Evolutionary conservation across 495 filamentous ascomycete species (phyloP), one percentile per base, ranked within the genome.

Genomic region (Thermothielavioides terrestris): DNA sequence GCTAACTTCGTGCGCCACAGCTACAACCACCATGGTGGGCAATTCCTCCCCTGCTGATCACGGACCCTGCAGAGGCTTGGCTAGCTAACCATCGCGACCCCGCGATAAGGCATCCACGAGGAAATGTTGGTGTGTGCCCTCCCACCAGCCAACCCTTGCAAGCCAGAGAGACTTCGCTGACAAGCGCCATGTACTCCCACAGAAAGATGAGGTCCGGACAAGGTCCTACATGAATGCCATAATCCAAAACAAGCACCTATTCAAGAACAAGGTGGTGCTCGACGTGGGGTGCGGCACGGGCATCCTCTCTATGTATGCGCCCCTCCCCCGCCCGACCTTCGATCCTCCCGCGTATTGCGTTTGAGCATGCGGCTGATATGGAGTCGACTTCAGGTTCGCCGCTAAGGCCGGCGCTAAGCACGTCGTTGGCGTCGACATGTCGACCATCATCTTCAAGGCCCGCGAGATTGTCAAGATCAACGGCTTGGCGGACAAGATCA

Each of bases 151-250:
- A 3, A 1, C 30, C 20, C 42, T 20, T 30, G 18, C 3, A 2
- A 28, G 4, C 23, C 25, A 18, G 15, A 23, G 14, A 21, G 17
- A n/a, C 23, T 12, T 31, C 15, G 44, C 53, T 67, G 46, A 64
- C 41, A 44, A 42, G 39, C 32, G 46, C 27, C 47, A 37, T 37
- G 38, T 43, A 27, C 35, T 25, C 6, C 25, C 32, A 41, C 65
- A 95, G 88, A 96, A 95, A 85, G 92, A 98, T 76, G 94, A 97
- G 72, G 89, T 98, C 47, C 85, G 92, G 28, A 98, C 92, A 17
- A 79, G 79, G 61, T 92, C 88, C 15, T 98, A 98, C 75, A 89
- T 92, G 70, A 89, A 97, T 68, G 82, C 92, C 14, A 97, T 98
- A 62, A 86, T 95, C 61, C 88, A 88, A 41, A 89, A 95, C 71